Evolutionary conservation across 1,284 basidiomycete genomes (phyloP).

Genomic region (Heterobasidion annosum): DNA sequence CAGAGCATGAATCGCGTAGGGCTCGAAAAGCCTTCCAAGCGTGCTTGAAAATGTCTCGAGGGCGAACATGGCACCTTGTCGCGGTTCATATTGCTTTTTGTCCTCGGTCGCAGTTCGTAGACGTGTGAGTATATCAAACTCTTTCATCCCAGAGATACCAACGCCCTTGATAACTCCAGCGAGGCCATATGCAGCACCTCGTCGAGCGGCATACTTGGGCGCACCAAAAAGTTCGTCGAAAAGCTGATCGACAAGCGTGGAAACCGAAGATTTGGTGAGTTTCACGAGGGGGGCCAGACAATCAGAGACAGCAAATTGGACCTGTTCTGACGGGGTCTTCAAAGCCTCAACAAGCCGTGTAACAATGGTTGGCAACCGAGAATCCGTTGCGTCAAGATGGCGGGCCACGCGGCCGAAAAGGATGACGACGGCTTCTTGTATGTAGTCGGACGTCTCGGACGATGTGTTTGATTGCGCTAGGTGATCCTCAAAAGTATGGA

Average conservation of each 20-base stretch:
- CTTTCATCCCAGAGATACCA: constrained; percentile 81
- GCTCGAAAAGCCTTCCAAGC: constrained; percentile 88
- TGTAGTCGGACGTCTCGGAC: constrained; percentile 74
- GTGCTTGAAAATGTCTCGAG: constrained; percentile 88
- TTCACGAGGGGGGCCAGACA: constrained; percentile 85
- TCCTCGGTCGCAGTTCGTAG: constrained; percentile 80
- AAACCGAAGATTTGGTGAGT: constrained; percentile 58
- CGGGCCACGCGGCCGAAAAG: constrained; percentile 90
- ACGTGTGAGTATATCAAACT: constrained; percentile 72
- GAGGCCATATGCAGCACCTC: constrained; percentile 94
- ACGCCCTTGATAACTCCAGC: constrained; percentile 90
- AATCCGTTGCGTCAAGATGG: constrained; percentile 75
- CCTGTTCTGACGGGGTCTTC: constrained; percentile 92
- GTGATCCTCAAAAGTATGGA: constrained; percentile 80
- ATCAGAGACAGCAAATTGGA: constrained; percentile 95
- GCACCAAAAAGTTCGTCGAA: constrained; percentile 72
- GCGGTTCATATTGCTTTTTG: constrained; percentile 79
- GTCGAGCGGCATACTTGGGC: constrained; percentile 83
- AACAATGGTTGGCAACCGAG: constrained; percentile 77
- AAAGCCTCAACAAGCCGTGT: constrained; percentile 88
- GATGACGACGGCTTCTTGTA: constrained; percentile 94
- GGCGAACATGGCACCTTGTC: constrained; percentile 94
- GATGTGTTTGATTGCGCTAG: constrained; percentile 55
- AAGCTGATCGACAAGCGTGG: constrained; percentile 67
- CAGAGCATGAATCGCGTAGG: constrained; percentile 84